Base-by-base conservation (phyloP, 257 asterid genomes). In the Eucommia ulmoides region DNA sequence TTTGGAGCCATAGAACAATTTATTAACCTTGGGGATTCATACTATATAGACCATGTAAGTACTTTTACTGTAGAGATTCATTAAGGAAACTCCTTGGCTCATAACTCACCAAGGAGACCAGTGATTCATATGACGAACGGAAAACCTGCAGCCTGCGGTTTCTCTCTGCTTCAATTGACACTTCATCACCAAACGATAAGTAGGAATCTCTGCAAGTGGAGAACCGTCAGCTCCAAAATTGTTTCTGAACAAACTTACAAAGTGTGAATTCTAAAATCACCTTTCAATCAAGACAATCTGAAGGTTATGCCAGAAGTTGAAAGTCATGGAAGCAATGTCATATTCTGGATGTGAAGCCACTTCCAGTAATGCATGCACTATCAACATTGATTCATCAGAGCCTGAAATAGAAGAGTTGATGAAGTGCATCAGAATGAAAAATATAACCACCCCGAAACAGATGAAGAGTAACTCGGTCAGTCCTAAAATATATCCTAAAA, bases 281-380 rank as follows among this genome's bases (percentile, higher is more conserved):
- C 94, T 80, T 67, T 86, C 94, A 26, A 65, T 55, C 66, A 91
- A 75, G 48, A 77, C 68, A 58, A 80, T 62, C 78, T 83, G 96
- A 72, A 91, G 98, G 76, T 69, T 82, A 50, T 91, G 96, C 98
- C 98, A 91, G 74, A 91, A 91, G 71, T 91, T 91, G 60, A 91
- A 91, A 65, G 96, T 80, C 98, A 91, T 91, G 53, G 96, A 91
- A 58, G 96, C 96, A 60, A 91, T 91, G 70, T 91, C 95, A 58
- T 78, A 91, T 66, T 86, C 99, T 45, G 95, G 96, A 72, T 91
- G 94, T 49, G 95, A 81, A 73, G 95, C 76, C 70, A 85, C 98
- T 78, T 86, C 99, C 29, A 91, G 82, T 60, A 91, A 68, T 35
- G 99, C 92, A 66, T 79, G 96, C 59, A 83, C 93, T 20, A 91